Base-by-base conservation (phyloP, 1,284 basidiomycete genomes). In the Cryptococcus jaspeensis region DNA sequence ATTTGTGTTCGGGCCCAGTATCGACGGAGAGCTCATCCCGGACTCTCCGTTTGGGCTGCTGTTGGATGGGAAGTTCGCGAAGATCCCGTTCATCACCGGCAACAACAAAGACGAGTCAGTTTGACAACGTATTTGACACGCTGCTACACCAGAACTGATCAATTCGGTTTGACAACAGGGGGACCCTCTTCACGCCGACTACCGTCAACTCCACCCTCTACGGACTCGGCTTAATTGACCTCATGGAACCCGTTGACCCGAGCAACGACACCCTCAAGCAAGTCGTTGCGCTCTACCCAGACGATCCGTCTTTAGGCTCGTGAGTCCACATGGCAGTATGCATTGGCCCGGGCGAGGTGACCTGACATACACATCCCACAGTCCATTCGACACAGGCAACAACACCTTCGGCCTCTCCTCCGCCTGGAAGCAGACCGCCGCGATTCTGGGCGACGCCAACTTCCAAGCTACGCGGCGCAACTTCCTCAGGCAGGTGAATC, bases 21-120 rank as follows among this genome's bases (percentile, higher is more conserved):
- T 72, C 48, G 76, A 77, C 50, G 75, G 72, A 13, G 67, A 69
- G 42, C 47, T 76, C 20, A 62, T 80, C 28, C 65, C 72, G 11
- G 63, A 64, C 38, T 63, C 64, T 11, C 67, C 77, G 12, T 58
- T 65, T 53, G 50, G 53, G 39, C 59, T 78, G 28, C 53, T 78
- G 12, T 55, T 56, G 9, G 41, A 64, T 42, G 73, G 72, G 22
- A 42, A 62, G 23, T 71, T 75, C 52, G 64, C 66, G 0, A 63
- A 66, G 35, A 67, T 74, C 9, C 76, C 78, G 0, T 77, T 73
- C 55, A 73, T 79, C 52, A 63, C 64, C n/a, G 75, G 78, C 16
- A 71, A 72, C 56, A 59, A 55, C 50, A 60, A 66, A n/a, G 75
- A 77, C 54, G 75, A 77, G 69, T 71, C 56, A 55, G 71, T 70